Evolutionary conservation across 2,329 filamentous ascomycete species (phyloP).

Genomic region (Ceratocystis colombiana): DNA sequence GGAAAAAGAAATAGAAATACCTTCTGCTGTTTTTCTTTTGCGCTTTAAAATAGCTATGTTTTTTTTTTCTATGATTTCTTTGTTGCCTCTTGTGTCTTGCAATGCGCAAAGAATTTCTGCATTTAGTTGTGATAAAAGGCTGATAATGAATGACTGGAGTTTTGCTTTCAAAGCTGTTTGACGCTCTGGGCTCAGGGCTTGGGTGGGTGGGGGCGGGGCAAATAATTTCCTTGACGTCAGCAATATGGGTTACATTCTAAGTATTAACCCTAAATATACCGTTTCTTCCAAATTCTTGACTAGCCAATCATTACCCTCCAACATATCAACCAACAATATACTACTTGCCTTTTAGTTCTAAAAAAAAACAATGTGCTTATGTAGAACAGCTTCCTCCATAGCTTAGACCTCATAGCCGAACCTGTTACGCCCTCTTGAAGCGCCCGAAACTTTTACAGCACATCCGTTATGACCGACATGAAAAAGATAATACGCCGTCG

Average conservation of each 20-base stretch:
- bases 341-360: no score
- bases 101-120: conserved; percentile 2
- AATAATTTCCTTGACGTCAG: conserved; percentile 11
- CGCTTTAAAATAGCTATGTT: not conserved
- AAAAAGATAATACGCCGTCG: not conserved
- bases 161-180: conserved; percentile 4
- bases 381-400: not conserved
- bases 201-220: conserved; percentile 9
- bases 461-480: not conserved
- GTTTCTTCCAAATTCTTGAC: not conserved
- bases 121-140: not conserved
- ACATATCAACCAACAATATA: not conserved
- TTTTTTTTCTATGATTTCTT: not conserved
- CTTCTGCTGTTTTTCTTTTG: not conserved
- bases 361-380: no score
- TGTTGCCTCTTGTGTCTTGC: not conserved
- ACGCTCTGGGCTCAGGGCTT: conserved; percentile 3
- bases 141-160: not conserved
- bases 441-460: not conserved
- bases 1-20: conserved; percentile 12
- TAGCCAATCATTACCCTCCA: not conserved
- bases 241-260: not conserved
- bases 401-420: not conserved
- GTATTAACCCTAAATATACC: not conserved
- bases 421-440: not conserved